Base-by-base conservation (phyloP, 2,329 filamentous ascomycete species). In the Colletotrichum spinosum region DNA sequence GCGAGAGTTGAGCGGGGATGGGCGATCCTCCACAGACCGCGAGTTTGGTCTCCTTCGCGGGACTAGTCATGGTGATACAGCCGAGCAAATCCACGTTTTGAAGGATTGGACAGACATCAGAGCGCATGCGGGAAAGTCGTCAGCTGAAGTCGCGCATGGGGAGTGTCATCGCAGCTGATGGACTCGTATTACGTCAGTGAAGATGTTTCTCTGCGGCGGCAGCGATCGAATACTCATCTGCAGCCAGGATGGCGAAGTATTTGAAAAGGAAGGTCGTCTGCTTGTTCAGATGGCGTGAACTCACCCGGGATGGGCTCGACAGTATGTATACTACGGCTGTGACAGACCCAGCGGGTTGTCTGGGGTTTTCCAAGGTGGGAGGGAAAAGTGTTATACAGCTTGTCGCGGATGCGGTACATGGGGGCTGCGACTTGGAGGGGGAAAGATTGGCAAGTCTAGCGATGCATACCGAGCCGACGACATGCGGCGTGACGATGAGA, bases 401-500 rank as follows among this genome's bases (percentile, higher is more conserved):
- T 17, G 42, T 34, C 42, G 39, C 34, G 3, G n/a, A 35, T 44
- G 60, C 42, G 37, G 12, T 60, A 52, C 17, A 42, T 25, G 56
- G 61, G 45, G 55, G 13, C 13, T 12, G 48, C 15, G 34, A 38
- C n/a, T n/a, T 42, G 11, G 41, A 8, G 10, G 37, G 55, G 58
- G 8, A 49, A 62, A 62, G 46, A 65, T 62, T 65, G 57, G 39
- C 62, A 53, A 15, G 10, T n/a, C 38, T 13, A 50, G 52, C 37
- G 57, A 62, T 25, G 57, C 12, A 42, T 45, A 15, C 17, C 15
- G 17, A 41, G 17, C 38, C 15, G 35, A 17, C 34, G 25, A 42
- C 33, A 62, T 62, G 62, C 62, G 41, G 57, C 45, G 62, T 65
- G 62, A 65, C 62, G 46, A 62, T 51, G 25, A 41, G 62, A 50